A percentile compares a stretch with the other conserved stretches of the same genome.
Evolutionary conservation across 2,329 filamentous ascomycete species (phyloP).

Genomic region (Sporothrix dimorphospora): DNA sequence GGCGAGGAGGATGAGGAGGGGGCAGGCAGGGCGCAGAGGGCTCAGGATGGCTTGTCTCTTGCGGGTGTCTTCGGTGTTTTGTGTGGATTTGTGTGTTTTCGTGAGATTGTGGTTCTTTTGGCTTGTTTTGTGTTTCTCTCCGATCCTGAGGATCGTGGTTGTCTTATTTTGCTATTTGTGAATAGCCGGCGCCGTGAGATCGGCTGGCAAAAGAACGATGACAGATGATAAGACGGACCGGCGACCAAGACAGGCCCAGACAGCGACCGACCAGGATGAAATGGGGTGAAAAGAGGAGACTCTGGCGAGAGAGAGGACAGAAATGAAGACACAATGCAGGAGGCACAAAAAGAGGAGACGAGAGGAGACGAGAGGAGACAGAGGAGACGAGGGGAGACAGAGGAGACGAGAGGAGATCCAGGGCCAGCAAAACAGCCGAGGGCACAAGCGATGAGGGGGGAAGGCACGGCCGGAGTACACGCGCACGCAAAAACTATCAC

Average conservation of each 20-base stretch:
- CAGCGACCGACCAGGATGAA: background rate
- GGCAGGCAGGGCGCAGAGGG: background rate
- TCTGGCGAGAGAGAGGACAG: background rate
- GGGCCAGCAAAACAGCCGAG: conserved; percentile 9
- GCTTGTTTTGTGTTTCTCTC: conserved; percentile 4
- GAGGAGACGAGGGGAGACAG: background rate
- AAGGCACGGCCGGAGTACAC: conserved; percentile 4
- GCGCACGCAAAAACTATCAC: background rate
- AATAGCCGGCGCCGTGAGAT: conserved; percentile 16
- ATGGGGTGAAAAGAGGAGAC: conserved; percentile 1
- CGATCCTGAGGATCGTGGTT: conserved; percentile 9
- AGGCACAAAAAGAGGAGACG: conserved; percentile 19
- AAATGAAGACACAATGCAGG: conserved; percentile 26
- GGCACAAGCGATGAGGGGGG: background rate
- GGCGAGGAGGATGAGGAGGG: background rate
- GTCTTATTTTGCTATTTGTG: conserved; percentile 7
- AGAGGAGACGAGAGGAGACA: background rate
- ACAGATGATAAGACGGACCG: background rate
- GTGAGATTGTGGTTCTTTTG: conserved; percentile 7
- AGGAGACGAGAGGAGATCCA: background rate
- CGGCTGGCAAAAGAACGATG: conserved; percentile 5
- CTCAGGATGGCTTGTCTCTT: background rate
- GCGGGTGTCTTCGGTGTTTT: background rate
- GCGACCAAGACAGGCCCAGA: conserved; percentile 3
- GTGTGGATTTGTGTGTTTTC: background rate